Evolutionary conservation across 2,329 filamentous ascomycete species (phyloP).

Genomic region (Scytalidium sp.): DNA sequence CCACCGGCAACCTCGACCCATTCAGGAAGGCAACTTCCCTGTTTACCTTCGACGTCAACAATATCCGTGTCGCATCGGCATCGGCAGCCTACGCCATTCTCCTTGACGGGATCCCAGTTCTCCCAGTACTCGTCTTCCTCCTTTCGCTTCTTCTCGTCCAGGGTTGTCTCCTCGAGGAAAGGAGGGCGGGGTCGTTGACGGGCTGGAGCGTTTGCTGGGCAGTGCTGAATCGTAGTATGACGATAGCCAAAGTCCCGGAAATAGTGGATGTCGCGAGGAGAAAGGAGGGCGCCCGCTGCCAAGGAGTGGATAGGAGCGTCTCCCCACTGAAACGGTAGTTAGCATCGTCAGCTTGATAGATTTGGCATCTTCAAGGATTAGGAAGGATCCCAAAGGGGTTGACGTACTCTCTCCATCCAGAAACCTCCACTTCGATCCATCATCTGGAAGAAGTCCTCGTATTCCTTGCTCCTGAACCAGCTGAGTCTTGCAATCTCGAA

Average conservation of each 20-base stretch:
- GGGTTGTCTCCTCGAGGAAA: slow-evolving; percentile 77
- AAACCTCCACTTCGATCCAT: slow-evolving; percentile 98
- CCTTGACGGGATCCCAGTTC: slow-evolving; percentile 78
- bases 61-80: slow-evolving; percentile 98
- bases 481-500: slow-evolving; percentile 94
- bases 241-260: slow-evolving; percentile 98
- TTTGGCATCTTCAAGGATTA: no score
- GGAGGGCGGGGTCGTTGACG: slow-evolving; percentile 79
- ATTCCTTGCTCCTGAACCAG: slow-evolving; percentile 97
- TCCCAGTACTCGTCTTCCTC: slow-evolving; percentile 98
- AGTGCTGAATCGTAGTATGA: slow-evolving; percentile 98
- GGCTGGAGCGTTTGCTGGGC: slow-evolving; percentile 89
- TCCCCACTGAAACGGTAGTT: slow-evolving; percentile 71
- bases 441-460: slow-evolving; percentile 97
- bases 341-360: slow-evolving; percentile 14
- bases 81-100: slow-evolving; percentile 94
- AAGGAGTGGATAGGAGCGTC: slow-evolving; percentile 98
- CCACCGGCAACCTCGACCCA: slow-evolving; percentile 98
- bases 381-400: neutral
- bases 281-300: slow-evolving; percentile 83
- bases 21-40: slow-evolving; percentile 89
- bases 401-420: slow-evolving; percentile 92
- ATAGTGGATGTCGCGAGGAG: slow-evolving; percentile 86
- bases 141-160: slow-evolving; percentile 76
- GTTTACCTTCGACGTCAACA: slow-evolving; percentile 95